These are phyloP conservation scores for Coemansia reversa DNA, from an alignment of 192 early-diverging fungal genomes.

Conservation along the genomic window DNA sequence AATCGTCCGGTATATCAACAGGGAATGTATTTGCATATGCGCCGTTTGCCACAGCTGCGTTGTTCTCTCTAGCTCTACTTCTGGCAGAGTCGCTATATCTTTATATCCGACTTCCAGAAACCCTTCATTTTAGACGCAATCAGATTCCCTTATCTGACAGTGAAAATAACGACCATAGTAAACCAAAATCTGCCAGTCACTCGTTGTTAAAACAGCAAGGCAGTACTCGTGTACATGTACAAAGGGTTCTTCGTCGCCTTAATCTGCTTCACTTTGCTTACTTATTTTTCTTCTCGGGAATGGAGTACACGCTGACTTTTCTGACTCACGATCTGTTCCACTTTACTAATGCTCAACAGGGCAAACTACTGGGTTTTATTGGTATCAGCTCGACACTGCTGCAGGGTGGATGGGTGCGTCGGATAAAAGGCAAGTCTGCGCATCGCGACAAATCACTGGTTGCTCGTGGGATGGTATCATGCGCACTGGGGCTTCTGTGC, in stretches of 20 bases:
- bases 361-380: conserved; percentile 80
- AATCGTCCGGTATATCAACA: background rate
- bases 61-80: conserved; percentile 83
- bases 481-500: conserved; percentile 9
- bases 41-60: conserved; percentile 86
- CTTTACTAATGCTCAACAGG: conserved; percentile 87
- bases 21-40: conserved; percentile 20
- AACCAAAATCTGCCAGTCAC: background rate
- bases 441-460: conserved; percentile 44
- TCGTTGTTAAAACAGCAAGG: background rate
- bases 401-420: conserved; percentile 91
- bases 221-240: conserved; percentile 4
- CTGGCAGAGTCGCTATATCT: conserved; percentile 80
- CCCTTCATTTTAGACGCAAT: conserved; percentile 30
- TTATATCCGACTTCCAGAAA: conserved; percentile 77
- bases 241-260: conserved; percentile 53
- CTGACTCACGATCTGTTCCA: conserved; percentile 89
- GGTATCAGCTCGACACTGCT: conserved; percentile 84
- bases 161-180: background rate
- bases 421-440: conserved; percentile 60
- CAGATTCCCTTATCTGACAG: background rate
- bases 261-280: conserved; percentile 80
- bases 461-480: conserved; percentile 39
- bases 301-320: conserved; percentile 99
- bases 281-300: conserved; percentile 92